phyloP scores from a whole-genome alignment of 1,284 basidiomycete species.

The Pyrrhoderma lamaoense region DNA sequence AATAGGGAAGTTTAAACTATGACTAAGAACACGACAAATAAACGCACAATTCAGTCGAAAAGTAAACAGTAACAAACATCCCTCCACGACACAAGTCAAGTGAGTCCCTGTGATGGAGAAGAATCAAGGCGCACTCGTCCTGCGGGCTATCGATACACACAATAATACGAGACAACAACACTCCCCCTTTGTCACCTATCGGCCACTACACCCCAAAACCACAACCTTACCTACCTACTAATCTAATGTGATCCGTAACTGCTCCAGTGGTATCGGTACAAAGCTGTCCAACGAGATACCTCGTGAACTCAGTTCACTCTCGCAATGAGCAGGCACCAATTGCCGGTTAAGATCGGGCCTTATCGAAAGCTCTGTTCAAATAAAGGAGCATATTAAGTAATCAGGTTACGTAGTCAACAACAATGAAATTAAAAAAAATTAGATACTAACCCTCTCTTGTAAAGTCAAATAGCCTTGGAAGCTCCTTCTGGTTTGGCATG shows the following conservation, averaged over 20 bases:
- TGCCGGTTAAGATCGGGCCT: constrained; percentile 90
- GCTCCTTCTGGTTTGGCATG: constrained; percentile 96
- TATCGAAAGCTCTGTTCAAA: constrained; percentile 87
- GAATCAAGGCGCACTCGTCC: constrained; percentile 4
- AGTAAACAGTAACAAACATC: constrained; percentile 8
- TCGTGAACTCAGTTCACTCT: constrained; percentile 80
- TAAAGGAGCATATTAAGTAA: too few species aligned
- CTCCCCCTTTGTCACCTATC: background rate
- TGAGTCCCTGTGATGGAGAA: too few species aligned
- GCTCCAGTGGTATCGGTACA: constrained; percentile 89
- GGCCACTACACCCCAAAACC: too few species aligned
- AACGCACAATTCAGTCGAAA: constrained; percentile 8
- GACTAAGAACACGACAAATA: background rate
- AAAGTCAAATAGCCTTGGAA: constrained; percentile 93
- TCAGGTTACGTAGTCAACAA: too few species aligned
- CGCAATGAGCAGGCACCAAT: constrained; percentile 86
- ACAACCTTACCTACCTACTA: constrained; percentile 34
- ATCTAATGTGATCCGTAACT: constrained; percentile 86
- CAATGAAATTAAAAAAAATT: background rate
- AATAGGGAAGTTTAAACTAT: background rate
- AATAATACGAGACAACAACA: background rate
- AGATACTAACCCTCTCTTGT: constrained; percentile 79
- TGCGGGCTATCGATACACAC: constrained; percentile 18
- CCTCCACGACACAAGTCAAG: background rate
- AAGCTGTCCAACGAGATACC: constrained; percentile 89